Evolutionary conservation across 1,284 basidiomycete genomes (phyloP).

Genomic region (Trametes versicolor): DNA sequence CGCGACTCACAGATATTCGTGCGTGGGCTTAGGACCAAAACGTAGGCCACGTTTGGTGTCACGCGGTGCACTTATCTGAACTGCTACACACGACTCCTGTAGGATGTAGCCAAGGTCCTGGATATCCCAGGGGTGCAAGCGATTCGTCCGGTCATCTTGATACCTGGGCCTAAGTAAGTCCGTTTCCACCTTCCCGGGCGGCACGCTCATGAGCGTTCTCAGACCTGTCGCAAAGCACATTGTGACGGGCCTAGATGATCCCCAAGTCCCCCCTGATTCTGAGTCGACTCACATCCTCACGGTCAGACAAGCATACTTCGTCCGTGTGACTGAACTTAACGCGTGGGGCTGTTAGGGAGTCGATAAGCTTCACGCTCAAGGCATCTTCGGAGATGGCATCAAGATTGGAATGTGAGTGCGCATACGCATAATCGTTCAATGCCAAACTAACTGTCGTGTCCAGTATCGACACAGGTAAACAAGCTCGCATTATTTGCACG

Average conservation of each 20-base stretch:
- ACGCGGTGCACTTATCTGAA: neutral
- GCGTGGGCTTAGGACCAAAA: conserved; percentile 18
- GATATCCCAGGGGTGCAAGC: conserved; percentile 43
- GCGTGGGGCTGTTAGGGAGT: conserved; percentile 44
- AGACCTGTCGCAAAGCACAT: conserved; percentile 44
- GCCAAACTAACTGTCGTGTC: neutral
- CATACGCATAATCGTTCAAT: neutral
- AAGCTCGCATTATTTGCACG: neutral
- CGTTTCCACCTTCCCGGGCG: neutral
- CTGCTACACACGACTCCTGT: neutral
- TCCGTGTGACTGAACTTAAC: conserved; percentile 11
- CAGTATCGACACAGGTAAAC: conserved; percentile 48
- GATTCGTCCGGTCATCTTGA: conserved; percentile 43
- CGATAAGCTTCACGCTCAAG: conserved; percentile 59
- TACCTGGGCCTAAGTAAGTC: conserved; percentile 41
- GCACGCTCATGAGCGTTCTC: conserved; percentile 7
- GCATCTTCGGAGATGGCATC: conserved; percentile 60
- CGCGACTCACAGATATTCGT: neutral
- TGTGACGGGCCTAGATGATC: conserved; percentile 46
- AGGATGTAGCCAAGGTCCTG: conserved; percentile 40
- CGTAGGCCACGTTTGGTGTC: conserved; percentile 2
- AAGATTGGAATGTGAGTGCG: conserved; percentile 56
- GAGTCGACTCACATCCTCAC: conserved; percentile 50
- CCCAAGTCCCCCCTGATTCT: conserved; percentile 45
- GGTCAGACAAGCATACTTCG: conserved; percentile 24